Evolutionary conservation across 257 asterid genomes (phyloP), one percentile per base, ranked within the genome.

Genomic region (Plantago ovata): DNA sequence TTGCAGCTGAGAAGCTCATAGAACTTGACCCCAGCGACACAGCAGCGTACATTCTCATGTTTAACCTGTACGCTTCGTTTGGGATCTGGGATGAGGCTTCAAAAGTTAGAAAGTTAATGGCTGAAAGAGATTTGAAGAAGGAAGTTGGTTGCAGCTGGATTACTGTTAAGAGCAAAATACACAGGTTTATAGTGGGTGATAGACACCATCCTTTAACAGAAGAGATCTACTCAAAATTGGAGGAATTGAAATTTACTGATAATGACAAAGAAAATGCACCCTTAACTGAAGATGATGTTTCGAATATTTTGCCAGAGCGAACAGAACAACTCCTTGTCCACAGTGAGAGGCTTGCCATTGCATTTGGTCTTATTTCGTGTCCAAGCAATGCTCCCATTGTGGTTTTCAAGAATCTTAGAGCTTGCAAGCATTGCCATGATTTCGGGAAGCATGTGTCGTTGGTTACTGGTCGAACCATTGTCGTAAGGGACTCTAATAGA

Each of bases 11-110:
- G 57, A 67, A 60, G 70, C 79, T 89, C 20, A 62, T 82, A 51
- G 69, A 71, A 57, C 63, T 77, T 18, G 94, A 89, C 70, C 95
- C 95, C 1, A 75, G 77, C 60, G 97, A 89, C 75, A 51, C 84
- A 3, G 77, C 97, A 1, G 86, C 80, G 41, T 78, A 64, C 58
- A 71, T 89, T 51, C 75, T 78, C 82, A 68, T 89, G 39, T 84
- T 95, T 0, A 89, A 89, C 64, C 64, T 80, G 3, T 86, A 86
- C 68, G 87, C 94, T 9, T 88, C 73, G 60, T 69, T 74, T 39
- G 69, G 65, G 69, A 80, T 86, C 92, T 86, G 97, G 95, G 46
- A 67, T 40, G 95, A 86, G 68, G 72, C 84, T 52, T 92, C 89
- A 6, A 48, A 65, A 56, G 62, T 82, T n/a, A 75, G 95, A 64